These are phyloP conservation scores for Melampsora americana DNA, from an alignment of 1,284 basidiomycete species.

Conservation along the genomic window DNA sequence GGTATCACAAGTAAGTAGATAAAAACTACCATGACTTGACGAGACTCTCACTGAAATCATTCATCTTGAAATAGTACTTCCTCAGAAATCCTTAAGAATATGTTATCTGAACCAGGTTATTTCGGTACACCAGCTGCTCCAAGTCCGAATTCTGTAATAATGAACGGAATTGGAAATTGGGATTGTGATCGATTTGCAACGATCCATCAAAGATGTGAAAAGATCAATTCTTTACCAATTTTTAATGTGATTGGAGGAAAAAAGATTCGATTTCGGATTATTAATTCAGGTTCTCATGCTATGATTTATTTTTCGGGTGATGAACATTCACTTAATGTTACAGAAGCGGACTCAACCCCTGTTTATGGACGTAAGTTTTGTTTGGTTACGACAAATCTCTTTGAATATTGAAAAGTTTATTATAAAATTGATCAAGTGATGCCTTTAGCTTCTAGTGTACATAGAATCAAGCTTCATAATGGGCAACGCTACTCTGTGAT, in stretches of 20 bases:
- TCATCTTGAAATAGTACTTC: conserved; percentile 42
- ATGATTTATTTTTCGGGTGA: conserved; percentile 48
- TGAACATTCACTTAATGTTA: conserved; percentile 45
- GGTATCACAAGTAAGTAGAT: conserved; percentile 55
- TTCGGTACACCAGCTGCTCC: conserved; percentile 50
- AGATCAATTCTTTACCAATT: conserved; percentile 52
- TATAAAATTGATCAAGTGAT: background rate
- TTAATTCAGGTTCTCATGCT: conserved; percentile 57
- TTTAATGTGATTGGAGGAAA: conserved; percentile 51
- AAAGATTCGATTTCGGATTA: conserved; percentile 59
- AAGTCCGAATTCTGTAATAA: conserved; percentile 58
- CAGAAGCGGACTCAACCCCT: background rate
- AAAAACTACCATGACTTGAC: background rate
- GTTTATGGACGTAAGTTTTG: conserved; percentile 15
- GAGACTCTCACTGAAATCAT: conserved; percentile 43
- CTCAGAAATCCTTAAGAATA: background rate
- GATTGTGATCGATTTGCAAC: conserved; percentile 44
- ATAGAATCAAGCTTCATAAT: conserved; percentile 21
- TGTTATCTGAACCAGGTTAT: conserved; percentile 47
- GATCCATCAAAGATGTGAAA: background rate
- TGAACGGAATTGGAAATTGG: conserved; percentile 57
- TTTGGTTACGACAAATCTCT: background rate
- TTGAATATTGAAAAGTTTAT: background rate
- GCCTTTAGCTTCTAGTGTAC: conserved; percentile 2
- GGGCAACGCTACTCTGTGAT: conserved; percentile 33